Conservation (phyloP, 1,139 yeast genomes). For the Yamadazyma friedrichii region DNA sequence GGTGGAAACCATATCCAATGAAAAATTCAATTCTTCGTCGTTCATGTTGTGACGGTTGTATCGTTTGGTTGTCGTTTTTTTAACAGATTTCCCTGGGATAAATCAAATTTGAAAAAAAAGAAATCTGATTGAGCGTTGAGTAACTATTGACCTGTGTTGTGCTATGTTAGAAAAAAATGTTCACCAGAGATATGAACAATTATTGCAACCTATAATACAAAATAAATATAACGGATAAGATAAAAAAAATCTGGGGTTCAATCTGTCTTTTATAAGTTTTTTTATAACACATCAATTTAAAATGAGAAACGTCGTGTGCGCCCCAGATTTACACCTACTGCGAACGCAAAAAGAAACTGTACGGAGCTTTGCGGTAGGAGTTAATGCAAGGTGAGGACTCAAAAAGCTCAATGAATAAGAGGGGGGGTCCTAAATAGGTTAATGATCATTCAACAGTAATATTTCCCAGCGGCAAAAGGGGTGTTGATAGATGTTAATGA, state of each 20-base stretch:
- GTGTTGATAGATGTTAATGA: too few species aligned
- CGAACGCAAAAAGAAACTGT: not conserved
- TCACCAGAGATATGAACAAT: not conserved
- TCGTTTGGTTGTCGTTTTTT: too few species aligned
- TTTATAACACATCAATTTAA: too few species aligned
- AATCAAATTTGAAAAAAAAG: not conserved
- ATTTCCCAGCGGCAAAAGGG: too few species aligned
- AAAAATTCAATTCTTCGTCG: constrained; percentile 15
- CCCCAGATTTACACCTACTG: too few species aligned
- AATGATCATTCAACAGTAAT: too few species aligned
- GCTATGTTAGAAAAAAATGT: too few species aligned
- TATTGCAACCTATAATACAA: not conserved
- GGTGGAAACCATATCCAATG: constrained; percentile 31
- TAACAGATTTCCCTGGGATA: not conserved
- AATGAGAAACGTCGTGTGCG: too few species aligned
- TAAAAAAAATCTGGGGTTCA: too few species aligned
- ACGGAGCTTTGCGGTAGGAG: not conserved
- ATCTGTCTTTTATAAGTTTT: too few species aligned
- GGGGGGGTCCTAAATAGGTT: not conserved
- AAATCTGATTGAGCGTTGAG: not conserved
- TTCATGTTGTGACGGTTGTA: constrained; percentile 3
- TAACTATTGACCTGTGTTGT: not conserved
- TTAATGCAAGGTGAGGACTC: not conserved
- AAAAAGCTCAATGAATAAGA: not conserved
- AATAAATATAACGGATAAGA: not conserved